phyloP scores from a whole-genome alignment of 2,329 filamentous ascomycete genomes.

The Alternaria hordeiaustralica region DNA sequence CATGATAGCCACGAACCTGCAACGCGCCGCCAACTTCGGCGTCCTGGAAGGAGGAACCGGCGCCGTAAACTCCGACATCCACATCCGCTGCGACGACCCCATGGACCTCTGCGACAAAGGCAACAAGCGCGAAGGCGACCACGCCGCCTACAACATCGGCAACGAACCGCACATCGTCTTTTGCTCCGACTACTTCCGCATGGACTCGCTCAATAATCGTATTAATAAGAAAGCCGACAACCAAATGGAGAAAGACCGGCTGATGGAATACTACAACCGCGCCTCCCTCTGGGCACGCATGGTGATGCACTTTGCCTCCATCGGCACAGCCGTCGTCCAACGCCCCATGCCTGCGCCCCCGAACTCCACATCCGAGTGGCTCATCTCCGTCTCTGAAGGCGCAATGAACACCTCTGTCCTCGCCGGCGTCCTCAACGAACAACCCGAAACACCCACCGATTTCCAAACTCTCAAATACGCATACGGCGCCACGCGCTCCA shows the following conservation, averaged over 20 bases:
- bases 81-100: conserved; percentile 46
- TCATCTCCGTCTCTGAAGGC: conserved; percentile 18
- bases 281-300: conserved; percentile 45
- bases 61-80: conserved; percentile 37
- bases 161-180: conserved; percentile 47
- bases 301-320: conserved; percentile 42
- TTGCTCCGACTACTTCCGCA: conserved; percentile 37
- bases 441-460: conserved; percentile 28
- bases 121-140: conserved; percentile 37
- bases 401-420: conserved; percentile 44
- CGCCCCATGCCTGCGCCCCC: conserved; percentile 19
- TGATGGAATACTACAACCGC: conserved; percentile 44
- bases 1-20: conserved; percentile 37
- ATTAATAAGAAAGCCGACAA: conserved; percentile 34
- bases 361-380: conserved; percentile 32
- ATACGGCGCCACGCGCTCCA: conserved; percentile 43
- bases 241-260: conserved; percentile 27
- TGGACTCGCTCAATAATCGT: conserved; percentile 31
- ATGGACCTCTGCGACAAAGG: conserved; percentile 33
- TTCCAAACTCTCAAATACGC: conserved; percentile 39
- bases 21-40: conserved; percentile 38
- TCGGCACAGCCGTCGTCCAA: conserved; percentile 38
- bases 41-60: conserved; percentile 29
- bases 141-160: conserved; percentile 44
- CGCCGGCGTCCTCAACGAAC: conserved; percentile 39